Base-by-base conservation (phyloP, 768 basidiomycete genomes). In the Nidularia sp. region DNA sequence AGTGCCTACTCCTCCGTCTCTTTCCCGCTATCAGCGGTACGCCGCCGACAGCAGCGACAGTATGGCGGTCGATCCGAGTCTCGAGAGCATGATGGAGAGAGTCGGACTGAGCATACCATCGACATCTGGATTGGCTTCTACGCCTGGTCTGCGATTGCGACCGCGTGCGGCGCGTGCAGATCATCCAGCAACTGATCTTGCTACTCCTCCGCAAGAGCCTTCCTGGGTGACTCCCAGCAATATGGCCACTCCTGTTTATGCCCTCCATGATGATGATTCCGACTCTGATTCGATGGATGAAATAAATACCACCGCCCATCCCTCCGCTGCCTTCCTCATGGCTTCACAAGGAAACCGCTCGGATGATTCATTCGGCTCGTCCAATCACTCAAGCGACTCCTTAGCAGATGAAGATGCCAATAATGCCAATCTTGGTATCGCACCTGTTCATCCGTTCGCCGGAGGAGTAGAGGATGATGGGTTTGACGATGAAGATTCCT, bases 321-420 rank as follows among this genome's bases (percentile, higher is more conserved):
- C 88, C 1, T 86, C 85, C 6, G 82, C 81, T 1, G 86, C 85
- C 1, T 89, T 90, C 66, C 69, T 90, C 2, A 79, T 87, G 72
- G 85, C 81, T 3, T 73, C 77, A 0, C 72, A 70, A 55, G 66
- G 70, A 2, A 58, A 58, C 13, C 75, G 73, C 34, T 67, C 70
- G 4, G 77, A 77, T 45, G 77, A 77, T 53, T 78, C 78, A 0
- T 77, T 77, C 47, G 76, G 67, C 3, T 77, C 73, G 7, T 83
- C 81, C 22, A 81, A 81, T 56, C 77, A 78, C 48, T 83, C 81
- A 4, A 73, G 67, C 34, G 84, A 86, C 58, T 86, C 83, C 5
- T 67, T 85, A 29, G 68, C 66, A 39, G 80, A 66, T 25, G 80
- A 78, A 34, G 78, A 66, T n/a, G 74, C 56, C 0, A 25, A 25